Conservation (phyloP, 352 stramenopile species). For the Peronospora destructor region DNA sequence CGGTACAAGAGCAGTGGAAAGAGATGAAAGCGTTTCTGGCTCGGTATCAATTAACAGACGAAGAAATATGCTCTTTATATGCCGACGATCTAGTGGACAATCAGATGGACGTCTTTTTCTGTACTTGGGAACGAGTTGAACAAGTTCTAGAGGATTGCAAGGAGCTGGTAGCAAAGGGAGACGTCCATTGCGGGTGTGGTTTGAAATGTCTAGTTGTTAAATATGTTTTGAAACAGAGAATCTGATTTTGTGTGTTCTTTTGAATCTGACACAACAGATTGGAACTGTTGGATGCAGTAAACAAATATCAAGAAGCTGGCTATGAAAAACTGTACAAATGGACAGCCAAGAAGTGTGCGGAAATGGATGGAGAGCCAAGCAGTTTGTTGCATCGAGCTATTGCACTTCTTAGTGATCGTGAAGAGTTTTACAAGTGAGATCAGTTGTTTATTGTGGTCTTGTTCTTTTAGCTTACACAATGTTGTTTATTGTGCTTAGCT, state of each 20-base stretch:
- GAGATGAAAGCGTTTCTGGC: conserved; percentile 53
- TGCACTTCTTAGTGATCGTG: conserved; percentile 46
- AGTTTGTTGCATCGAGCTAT: conserved; percentile 63
- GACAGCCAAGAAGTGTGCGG: conserved; percentile 71
- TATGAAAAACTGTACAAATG: conserved; percentile 86
- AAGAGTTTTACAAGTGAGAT: conserved; percentile 72
- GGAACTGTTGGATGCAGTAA: conserved; percentile 82
- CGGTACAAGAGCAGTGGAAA: conserved; percentile 42
- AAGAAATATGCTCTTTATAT: conserved; percentile 58
- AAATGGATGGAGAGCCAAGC: conserved; percentile 62
- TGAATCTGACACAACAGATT: conserved; percentile 30
- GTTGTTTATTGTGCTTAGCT: conserved; percentile 24
- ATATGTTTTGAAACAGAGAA: neutral
- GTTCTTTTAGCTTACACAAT: neutral
- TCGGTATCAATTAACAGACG: conserved; percentile 61
- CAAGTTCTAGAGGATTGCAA: conserved; percentile 69
- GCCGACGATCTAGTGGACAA: conserved; percentile 30
- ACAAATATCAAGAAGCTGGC: conserved; percentile 75
- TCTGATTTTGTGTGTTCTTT: neutral
- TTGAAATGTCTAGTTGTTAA: neutral
- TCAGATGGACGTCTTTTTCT: conserved; percentile 58
- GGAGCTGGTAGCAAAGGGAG: conserved; percentile 35
- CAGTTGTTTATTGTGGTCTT: neutral
- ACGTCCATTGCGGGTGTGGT: conserved; percentile 39
- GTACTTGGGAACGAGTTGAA: conserved; percentile 58